Conservation (phyloP, 139 green algal species). For the Yamagishiella unicocca region DNA sequence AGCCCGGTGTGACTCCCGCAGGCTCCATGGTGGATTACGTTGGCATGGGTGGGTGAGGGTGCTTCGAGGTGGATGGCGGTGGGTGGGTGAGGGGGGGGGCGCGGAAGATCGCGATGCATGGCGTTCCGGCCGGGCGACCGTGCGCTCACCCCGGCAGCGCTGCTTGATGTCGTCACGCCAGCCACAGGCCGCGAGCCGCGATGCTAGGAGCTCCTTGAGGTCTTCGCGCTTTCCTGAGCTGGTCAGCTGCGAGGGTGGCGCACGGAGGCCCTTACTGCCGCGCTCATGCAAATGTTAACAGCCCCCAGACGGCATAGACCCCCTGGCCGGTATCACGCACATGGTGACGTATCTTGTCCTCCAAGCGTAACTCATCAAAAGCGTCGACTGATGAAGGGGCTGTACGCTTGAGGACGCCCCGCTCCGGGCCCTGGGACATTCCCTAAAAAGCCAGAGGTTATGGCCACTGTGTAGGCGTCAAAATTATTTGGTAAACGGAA, state of each 20-base stretch:
- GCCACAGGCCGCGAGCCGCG: constrained; percentile 71
- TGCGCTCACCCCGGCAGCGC: constrained; percentile 54
- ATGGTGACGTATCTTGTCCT: constrained; percentile 55
- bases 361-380: constrained; percentile 26
- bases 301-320: too few relatives aligned
- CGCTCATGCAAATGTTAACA: too few relatives aligned
- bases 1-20: too few relatives aligned
- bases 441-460: too few relatives aligned
- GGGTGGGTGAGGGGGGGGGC: background rate
- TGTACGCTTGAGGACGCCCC: constrained; percentile 22
- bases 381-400: background rate
- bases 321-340: too few relatives aligned
- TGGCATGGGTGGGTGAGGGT: background rate
- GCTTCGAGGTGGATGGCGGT: too few relatives aligned
- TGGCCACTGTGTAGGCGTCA: too few relatives aligned
- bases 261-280: background rate
- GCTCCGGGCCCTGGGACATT: constrained; percentile 43
- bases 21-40: too few relatives aligned
- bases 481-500: too few relatives aligned
- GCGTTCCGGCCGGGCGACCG: background rate
- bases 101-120: background rate
- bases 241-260: constrained; percentile 48
- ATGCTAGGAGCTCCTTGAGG: constrained; percentile 68
- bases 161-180: constrained; percentile 76
- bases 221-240: constrained; percentile 62